Conservation (phyloP, 176 grass and related monocot species). For the Pontederia paniculata region DNA sequence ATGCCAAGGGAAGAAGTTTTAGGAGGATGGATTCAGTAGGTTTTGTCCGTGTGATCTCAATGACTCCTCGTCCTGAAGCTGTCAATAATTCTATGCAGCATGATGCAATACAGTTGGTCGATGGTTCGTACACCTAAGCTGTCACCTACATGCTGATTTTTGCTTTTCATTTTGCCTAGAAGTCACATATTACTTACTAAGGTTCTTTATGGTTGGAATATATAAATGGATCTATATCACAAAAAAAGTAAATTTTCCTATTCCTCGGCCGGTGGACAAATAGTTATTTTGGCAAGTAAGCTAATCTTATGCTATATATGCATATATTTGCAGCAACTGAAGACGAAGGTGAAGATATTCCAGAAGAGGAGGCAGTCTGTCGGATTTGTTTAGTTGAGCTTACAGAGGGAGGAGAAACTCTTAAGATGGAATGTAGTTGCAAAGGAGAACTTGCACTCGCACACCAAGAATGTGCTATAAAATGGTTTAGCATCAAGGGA, state of each 20-base stretch:
- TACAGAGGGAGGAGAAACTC: conserved; percentile 88
- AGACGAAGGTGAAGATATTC: conserved; percentile 90
- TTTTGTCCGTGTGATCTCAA: conserved; percentile 73
- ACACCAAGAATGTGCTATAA: conserved; percentile 94
- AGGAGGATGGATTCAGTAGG: conserved; percentile 71
- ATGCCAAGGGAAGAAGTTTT: conserved; percentile 65
- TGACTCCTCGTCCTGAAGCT: conserved; percentile 53
- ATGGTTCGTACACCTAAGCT: conserved; percentile 28
- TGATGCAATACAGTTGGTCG: conserved; percentile 38
- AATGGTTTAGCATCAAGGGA: conserved; percentile 99
- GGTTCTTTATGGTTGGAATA: too few relatives aligned
- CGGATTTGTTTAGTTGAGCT: conserved; percentile 94
- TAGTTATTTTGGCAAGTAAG: background rate
- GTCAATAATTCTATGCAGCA: conserved; percentile 22
- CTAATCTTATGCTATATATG: background rate
- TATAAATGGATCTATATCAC: too few relatives aligned
- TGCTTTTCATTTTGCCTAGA: too few relatives aligned
- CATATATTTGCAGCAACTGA: conserved; percentile 26
- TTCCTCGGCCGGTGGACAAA: too few relatives aligned
- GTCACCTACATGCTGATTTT: too few relatives aligned
- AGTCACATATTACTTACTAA: too few relatives aligned
- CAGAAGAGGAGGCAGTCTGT: conserved; percentile 95
- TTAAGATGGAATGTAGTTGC: conserved; percentile 99
- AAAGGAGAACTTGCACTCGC: conserved; percentile 97
- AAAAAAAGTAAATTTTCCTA: too few relatives aligned